phyloP scores from a whole-genome alignment of 768 basidiomycete genomes.

The Podaxis mareebaensis region DNA sequence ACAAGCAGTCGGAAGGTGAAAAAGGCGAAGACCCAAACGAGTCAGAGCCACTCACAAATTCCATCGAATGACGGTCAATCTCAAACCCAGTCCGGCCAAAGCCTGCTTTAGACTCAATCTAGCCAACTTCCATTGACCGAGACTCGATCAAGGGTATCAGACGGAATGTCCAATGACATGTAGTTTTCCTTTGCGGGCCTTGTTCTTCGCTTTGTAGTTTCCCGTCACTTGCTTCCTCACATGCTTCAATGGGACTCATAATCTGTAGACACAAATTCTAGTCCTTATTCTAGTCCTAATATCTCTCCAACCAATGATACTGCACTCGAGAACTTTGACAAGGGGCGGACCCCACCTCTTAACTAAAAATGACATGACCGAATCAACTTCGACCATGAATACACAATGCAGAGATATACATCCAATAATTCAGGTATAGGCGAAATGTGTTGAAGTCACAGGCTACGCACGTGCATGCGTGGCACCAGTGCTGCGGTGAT shows the following conservation, averaged over 20 bases:
- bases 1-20: slow-evolving; percentile 34
- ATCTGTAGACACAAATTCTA: background rate
- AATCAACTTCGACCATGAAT: too few species aligned
- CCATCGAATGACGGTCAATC: background rate
- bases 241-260: background rate
- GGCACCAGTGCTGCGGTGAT: too few species aligned
- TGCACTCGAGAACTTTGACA: too few species aligned
- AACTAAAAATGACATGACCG: too few species aligned
- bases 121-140: slow-evolving; percentile 7
- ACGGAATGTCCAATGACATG: background rate
- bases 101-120: background rate
- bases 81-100: background rate
- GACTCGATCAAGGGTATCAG: slow-evolving; percentile 17
- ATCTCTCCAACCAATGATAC: too few species aligned
- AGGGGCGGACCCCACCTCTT: too few species aligned
- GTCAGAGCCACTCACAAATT: slow-evolving; percentile 7
- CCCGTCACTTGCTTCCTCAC: background rate
- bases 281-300: background rate
- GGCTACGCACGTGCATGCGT: too few species aligned
- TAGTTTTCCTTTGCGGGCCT: background rate
- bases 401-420: too few species aligned
- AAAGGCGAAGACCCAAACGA: slow-evolving; percentile 31
- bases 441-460: too few species aligned
- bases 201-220: background rate
- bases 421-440: too few species aligned